Base-by-base conservation (phyloP, 2,329 filamentous ascomycete species). In the Exophiala sp. region DNA sequence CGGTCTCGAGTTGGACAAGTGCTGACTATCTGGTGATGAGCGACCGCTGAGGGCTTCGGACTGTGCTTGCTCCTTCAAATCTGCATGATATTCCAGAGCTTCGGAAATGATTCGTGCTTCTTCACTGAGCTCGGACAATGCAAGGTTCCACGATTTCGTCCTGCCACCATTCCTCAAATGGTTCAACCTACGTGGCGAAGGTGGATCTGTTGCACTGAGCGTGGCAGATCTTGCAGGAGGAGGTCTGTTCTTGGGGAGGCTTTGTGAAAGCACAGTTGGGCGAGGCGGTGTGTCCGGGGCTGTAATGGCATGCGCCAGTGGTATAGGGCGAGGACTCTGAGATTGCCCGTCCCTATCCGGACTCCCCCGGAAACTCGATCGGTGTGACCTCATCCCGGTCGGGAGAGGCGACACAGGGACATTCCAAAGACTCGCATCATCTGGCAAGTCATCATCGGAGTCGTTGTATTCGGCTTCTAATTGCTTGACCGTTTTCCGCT, bases 61-160 rank as follows among this genome's bases (percentile, higher is more conserved):
- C n/a, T 44, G 35, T 40, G 50, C 51, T 39, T 57, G 51, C 24
- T 51, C 40, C 33, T 70, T 67, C 56, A 79, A 71, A 54, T 78
- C 77, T 4, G 81, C 79, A 62, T 82, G 80, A 45, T 75, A 77
- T 62, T 84, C 82, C 55, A 86, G 67, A 16, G 78, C 79, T 58
- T 82, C 77, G 1, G 82, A 84, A 52, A 86, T 69, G 36, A 80
- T 76, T 62, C 76, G 77, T 2, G 82, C 82, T 62, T 86, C 83
- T 48, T 79, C 74, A 18, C 82, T 84, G 35, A 86, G 69, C 59
- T 82, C 78, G 1, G 75, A 75, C 65, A 82, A 73, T 52, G 76
- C 79, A 35, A 78, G 73, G 54, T 80, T 80, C 76, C 83, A 85
- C 0, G 81, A 84, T 62, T 81, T 81, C 18, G 79, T 77, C 29